Evolutionary conservation across 192 early-diverging fungal species (phyloP), one percentile per base, ranked within the genome.

Genomic region (Phycomyces nitens): DNA sequence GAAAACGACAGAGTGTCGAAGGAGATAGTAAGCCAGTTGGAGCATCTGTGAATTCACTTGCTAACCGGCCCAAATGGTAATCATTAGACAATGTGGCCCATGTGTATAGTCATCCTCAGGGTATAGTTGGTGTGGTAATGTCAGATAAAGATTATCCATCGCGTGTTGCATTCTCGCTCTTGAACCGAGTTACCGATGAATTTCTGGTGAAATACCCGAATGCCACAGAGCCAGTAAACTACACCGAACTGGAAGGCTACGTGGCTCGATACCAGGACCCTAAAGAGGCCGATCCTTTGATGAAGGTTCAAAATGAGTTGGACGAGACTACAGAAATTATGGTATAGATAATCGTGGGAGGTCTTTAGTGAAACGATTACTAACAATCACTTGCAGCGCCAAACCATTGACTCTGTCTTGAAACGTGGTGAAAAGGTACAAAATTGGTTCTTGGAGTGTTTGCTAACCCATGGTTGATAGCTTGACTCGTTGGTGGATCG

Each of bases 281-380:
- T 40, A 84, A 92, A 57, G 85, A 88, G 60, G 89, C 89, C 7
- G 95, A 99, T 75, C 91, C 87, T 3, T 92, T 97, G 62, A 86
- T 96, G 86, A 84, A 85, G 69, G 92, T 99, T 47, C 96, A 97
- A 79, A 83, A 86, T 68, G 95, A 99, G 74, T 74, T 99, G 77
- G 96, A 99, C 67, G 94, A 99, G 74, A 99, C 96, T 10, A 99
- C 94, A 75, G 87, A 87, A 44, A 89, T 99, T 29, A 66, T 99
- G 80, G 88, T 90, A 70, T 21, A 21, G 22, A 23, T 20, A 21
- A 2, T 10, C 12, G 8, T 53, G 22, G 12, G n/a, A n/a, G n/a
- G n/a, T n/a, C n/a, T n/a, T n/a, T n/a, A n/a, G n/a, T n/a, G n/a
- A n/a, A n/a, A n/a, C n/a, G n/a, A n/a, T n/a, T n/a, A n/a, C n/a